A percentile compares a stretch with the other conserved stretches of the same genome.
Evolutionary conservation across 1,284 basidiomycete genomes (phyloP).

Genomic region (Farysia itapuensis): DNA sequence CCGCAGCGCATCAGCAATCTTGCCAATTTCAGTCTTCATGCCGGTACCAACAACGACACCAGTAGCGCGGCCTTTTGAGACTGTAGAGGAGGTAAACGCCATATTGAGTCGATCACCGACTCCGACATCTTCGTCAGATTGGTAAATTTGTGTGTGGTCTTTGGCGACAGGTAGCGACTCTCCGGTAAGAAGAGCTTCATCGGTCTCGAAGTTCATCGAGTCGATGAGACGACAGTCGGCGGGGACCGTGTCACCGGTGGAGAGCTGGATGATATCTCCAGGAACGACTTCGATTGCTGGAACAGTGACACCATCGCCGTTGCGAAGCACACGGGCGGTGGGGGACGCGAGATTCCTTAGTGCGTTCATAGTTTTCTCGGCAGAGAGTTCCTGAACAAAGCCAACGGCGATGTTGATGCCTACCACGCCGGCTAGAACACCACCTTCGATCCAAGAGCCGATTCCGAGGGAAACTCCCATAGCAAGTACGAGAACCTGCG

Average conservation of each 20-base stretch:
- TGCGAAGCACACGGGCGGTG: slow-evolving; percentile 67
- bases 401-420: slow-evolving; percentile 64
- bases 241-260: slow-evolving; percentile 54
- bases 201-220: slow-evolving; percentile 61
- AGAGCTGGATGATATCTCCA: slow-evolving; percentile 60
- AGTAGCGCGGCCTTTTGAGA: slow-evolving; percentile 70
- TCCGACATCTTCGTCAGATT: slow-evolving; percentile 32
- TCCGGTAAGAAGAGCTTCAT: slow-evolving; percentile 73
- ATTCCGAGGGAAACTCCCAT: slow-evolving; percentile 69
- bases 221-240: slow-evolving; percentile 57
- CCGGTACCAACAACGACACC: slow-evolving; percentile 68
- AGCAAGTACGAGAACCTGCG: slow-evolving; percentile 64
- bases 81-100: slow-evolving; percentile 68
- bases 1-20: slow-evolving; percentile 55
- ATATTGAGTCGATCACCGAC: slow-evolving; percentile 68
- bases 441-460: slow-evolving; percentile 68
- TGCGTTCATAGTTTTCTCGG: slow-evolving; percentile 68
- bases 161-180: slow-evolving; percentile 71
- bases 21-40: slow-evolving; percentile 64
- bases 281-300: slow-evolving; percentile 69
- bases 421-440: slow-evolving; percentile 70
- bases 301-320: slow-evolving; percentile 64
- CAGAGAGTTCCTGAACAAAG: slow-evolving; percentile 66
- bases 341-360: slow-evolving; percentile 68
- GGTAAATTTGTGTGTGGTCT: slow-evolving; percentile 53